phyloP scores from a whole-genome alignment of 2,329 filamentous ascomycete species.

The Colletotrichum sojae region DNA sequence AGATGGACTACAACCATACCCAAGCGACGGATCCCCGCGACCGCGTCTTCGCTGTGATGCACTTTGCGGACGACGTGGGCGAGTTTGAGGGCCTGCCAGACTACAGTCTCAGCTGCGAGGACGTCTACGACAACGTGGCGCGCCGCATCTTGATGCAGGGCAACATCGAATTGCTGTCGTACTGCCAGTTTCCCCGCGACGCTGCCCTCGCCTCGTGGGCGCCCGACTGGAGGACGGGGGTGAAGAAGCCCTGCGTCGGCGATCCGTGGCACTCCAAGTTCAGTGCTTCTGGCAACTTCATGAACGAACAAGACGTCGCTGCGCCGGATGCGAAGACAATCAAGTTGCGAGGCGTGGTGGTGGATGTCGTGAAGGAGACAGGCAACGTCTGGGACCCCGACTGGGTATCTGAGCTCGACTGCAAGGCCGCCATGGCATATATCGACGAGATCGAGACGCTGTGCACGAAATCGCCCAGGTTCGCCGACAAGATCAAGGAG shows the following conservation, averaged over 20 bases:
- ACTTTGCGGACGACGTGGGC: constrained; percentile 27
- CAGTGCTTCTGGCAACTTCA: too few species aligned
- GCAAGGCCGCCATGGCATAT: constrained; percentile 5
- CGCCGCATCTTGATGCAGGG: constrained; percentile 10
- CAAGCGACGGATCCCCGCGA: constrained; percentile 24
- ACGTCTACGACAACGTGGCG: constrained; percentile 25
- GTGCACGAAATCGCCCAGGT: background rate
- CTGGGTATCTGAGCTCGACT: constrained; percentile 14
- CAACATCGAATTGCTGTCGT: constrained; percentile 17
- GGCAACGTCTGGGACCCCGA: constrained; percentile 17
- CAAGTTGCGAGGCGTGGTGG: constrained; percentile 5
- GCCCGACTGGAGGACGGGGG: too few species aligned
- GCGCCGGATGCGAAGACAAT: background rate
- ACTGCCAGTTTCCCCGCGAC: constrained; percentile 15
- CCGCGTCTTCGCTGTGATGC: constrained; percentile 33
- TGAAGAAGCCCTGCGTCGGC: too few species aligned
- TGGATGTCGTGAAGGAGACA: constrained; percentile 7
- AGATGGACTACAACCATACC: constrained; percentile 26
- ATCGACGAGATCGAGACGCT: constrained; percentile 3
- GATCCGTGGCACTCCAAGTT: too few species aligned
- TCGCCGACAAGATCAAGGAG: background rate
- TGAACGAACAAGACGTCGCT: background rate
- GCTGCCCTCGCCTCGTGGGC: too few species aligned
- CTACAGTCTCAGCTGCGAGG: constrained; percentile 13
- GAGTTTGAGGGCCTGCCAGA: constrained; percentile 25